Evolutionary conservation across 176 grass and related monocot genomes (phyloP), one percentile per base, ranked within the genome.

Genomic region (Leersia perrieri): DNA sequence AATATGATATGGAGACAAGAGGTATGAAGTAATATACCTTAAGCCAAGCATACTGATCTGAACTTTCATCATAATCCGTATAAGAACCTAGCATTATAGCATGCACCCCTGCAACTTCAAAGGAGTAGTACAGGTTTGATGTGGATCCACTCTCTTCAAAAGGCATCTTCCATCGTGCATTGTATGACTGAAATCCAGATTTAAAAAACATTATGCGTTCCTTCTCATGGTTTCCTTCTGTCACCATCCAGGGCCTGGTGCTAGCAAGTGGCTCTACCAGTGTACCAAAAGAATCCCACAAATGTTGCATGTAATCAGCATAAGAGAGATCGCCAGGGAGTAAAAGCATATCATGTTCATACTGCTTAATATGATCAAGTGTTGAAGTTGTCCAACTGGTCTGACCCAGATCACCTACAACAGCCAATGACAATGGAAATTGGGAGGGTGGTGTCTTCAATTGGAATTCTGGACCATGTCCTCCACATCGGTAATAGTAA

Each of bases 171-270:
- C 95, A 95, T 81, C 95, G 82, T 80, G 92, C 88, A 68, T 98
- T 98, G 77, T 93, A 98, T 33, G 95, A 91, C 61, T 88, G 86
- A 91, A 98, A 98, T 58, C 86, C 88, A 51, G 88, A 71, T 84
- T 88, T 29, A 5, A 98, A 35, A 55, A 95, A 86, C n/a, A 41
- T 63, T 86, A 98, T 91, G 12, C 36, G 78, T 79, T 98, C 95
- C 75, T 93, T 95, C 84, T 98, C 95, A 89, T 98, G 95, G 71
- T 98, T 98, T 71, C 95, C 95, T 90, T 98, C 88, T 3, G 95
- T 98, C 45, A 95, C 92, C 95, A 98, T 98, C 95, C 95, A 98
- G 27, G 91, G 92, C 57, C 90, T 83, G 44, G 80, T 81, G 75
- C 95, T 98, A 27, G 95, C 92, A 73, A 95, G 95, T 42, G 95